Evolutionary conservation across 352 stramenopile genomes (phyloP), one percentile per base, ranked within the genome.

Genomic region (Phytophthora sp.): DNA sequence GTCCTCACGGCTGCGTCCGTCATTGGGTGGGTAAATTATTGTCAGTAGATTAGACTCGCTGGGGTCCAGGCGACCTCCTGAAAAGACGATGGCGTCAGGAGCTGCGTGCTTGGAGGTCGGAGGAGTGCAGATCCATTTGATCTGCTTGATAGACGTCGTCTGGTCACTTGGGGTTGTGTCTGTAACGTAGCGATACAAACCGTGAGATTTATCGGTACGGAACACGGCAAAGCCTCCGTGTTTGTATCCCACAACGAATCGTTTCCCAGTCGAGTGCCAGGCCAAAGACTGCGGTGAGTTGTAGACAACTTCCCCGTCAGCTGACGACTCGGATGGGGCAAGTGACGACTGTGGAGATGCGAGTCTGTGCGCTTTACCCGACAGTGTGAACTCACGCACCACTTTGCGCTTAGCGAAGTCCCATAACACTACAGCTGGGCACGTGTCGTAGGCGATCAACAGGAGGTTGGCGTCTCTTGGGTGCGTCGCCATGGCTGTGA

Each of bases 221-320:
- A 83, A 91, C 7, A 90, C 56, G 0, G 70, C 81, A 64, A 92
- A 80, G 8, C 82, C 79, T 26, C 86, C 86, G 16, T 76, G 66
- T 26, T 87, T 81, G 63, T 86, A 94, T 16, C 82, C 84, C 1
- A 64, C 84, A 0, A 86, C 86, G 57, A 94, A 94, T 26, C 82
- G 65, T 69, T 94, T 94, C 9, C 86, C 86, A 51, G 71, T 90
- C 4, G 76, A 80, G 61, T 94, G 86, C 86, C 86, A 94, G n/a
- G 84, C 77, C 2, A 94, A 50, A 9, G 66, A 82, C 47, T 82
- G 80, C 4, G 85, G 77, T 0, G 77, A 84, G 39, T 88, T 89
- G n/a, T 49, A 59, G 3, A 49, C 35, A 26, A 26, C 5, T 0
- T 70, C 56, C 30, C 27, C 55, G 5, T 72, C 63, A 16, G 52